Percentiles rank a stretch among this genome's conserved stretches.
These are phyloP conservation scores for Coniferiporia weirii DNA, from an alignment of 1,284 basidiomycete species.

Conservation along the genomic window DNA sequence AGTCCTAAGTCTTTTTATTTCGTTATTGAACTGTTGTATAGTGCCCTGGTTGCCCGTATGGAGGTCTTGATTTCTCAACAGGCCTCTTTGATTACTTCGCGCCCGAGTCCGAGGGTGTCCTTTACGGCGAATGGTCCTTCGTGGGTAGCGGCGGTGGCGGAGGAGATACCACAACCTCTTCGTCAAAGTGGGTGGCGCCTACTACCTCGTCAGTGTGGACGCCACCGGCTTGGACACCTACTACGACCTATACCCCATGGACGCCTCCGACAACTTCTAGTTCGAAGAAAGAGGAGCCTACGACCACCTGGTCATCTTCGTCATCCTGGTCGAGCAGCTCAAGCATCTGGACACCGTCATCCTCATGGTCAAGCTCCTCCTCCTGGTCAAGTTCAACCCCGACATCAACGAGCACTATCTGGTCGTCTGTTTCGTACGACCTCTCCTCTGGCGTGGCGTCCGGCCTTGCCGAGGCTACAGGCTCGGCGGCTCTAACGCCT, in stretches of 20 bases:
- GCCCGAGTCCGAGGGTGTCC: slow-evolving; percentile 40
- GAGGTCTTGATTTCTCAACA: slow-evolving; percentile 73
- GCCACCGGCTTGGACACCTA: slow-evolving; percentile 15
- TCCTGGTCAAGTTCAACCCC: slow-evolving; percentile 14
- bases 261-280: slow-evolving; percentile 25
- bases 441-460: slow-evolving; percentile 21
- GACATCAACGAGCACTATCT: slow-evolving; percentile 22
- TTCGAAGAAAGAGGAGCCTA: neutral
- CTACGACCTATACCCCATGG: slow-evolving; percentile 12
- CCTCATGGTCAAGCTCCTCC: slow-evolving; percentile 5
- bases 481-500: slow-evolving; percentile 17
- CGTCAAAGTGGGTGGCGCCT: slow-evolving; percentile 20
- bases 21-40: slow-evolving; percentile 24
- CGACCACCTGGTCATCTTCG: slow-evolving; percentile 6
- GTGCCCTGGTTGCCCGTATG: slow-evolving; percentile 68
- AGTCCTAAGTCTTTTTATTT: slow-evolving; percentile 5
- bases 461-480: slow-evolving; percentile 31
- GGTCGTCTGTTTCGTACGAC: slow-evolving; percentile 25
- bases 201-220: neutral
- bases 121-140: slow-evolving; percentile 57
- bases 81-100: slow-evolving; percentile 69
- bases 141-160: slow-evolving; percentile 30
- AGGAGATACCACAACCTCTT: slow-evolving; percentile 12
- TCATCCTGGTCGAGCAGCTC: slow-evolving; percentile 13
- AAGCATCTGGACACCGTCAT: slow-evolving; percentile 3